Conservation (phyloP, 495 filamentous ascomycete species). For the Aspergillus wentii region DNA sequence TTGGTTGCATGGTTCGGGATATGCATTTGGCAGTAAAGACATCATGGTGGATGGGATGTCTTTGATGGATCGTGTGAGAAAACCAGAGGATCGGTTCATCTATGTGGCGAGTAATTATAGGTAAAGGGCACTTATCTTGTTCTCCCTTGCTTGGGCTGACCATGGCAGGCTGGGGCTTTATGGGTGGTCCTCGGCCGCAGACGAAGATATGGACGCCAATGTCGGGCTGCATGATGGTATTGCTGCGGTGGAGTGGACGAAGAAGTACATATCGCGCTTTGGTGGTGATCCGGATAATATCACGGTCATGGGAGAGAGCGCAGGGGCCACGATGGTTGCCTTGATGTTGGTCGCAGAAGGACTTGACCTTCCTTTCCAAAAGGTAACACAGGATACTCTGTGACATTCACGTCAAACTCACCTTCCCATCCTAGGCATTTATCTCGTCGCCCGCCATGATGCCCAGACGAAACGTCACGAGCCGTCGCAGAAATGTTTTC, state of each 20-base stretch:
- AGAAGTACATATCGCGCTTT: conserved; percentile 8
- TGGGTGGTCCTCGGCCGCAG: conserved; percentile 54
- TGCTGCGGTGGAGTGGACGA: conserved; percentile 11
- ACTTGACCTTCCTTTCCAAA: conserved; percentile 39
- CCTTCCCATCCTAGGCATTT: conserved; percentile 43
- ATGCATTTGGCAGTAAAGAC: conserved; percentile 3
- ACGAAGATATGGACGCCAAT: conserved; percentile 3
- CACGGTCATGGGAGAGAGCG: conserved; percentile 10
- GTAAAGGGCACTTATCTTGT: too few relatives aligned
- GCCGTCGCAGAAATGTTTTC: conserved; percentile 38
- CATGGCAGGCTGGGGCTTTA: conserved; percentile 49
- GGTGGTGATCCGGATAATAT: conserved; percentile 10
- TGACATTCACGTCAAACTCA: too few relatives aligned
- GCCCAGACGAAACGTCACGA: conserved; percentile 18
- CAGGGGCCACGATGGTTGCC: conserved; percentile 2
- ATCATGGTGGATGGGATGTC: not conserved
- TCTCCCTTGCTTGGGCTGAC: too few relatives aligned
- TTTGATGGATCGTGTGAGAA: not conserved
- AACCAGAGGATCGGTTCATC: conserved; percentile 27
- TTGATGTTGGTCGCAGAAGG: conserved; percentile 34
- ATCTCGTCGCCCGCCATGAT: conserved; percentile 43
- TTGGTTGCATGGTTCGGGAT: conserved; percentile 2
- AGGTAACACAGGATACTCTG: too few relatives aligned
- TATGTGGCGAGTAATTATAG: conserved; percentile 64
- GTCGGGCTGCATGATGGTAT: conserved; percentile 1